These are phyloP conservation scores for Paraconiothyrium sp. DNA, from an alignment of 2,329 filamentous ascomycete genomes.

Conservation along the genomic window DNA sequence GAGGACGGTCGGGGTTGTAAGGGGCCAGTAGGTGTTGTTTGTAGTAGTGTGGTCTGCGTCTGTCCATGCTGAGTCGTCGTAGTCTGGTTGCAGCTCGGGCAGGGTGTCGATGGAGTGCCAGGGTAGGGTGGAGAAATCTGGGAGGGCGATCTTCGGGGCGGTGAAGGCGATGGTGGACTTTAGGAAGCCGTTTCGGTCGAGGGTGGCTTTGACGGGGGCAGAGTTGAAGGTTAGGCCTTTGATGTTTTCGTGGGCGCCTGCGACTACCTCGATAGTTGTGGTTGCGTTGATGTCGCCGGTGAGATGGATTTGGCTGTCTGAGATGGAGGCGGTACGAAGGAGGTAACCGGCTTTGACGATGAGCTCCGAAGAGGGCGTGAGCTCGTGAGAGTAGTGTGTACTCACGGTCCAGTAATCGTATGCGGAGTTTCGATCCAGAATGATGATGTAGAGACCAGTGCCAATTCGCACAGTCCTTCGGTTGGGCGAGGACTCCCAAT, in stretches of 20 bases:
- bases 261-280: constrained; percentile 72
- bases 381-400: constrained; percentile 28
- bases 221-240: constrained; percentile 68
- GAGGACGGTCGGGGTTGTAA: constrained; percentile 58
- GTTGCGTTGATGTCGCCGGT: constrained; percentile 76
- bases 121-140: constrained; percentile 63
- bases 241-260: constrained; percentile 61
- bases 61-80: constrained; percentile 75
- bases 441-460: constrained; percentile 60
- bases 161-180: constrained; percentile 61
- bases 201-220: constrained; percentile 47
- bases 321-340: constrained; percentile 64
- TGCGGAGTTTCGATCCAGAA: constrained; percentile 69
- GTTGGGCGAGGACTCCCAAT: constrained; percentile 63
- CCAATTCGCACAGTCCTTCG: constrained; percentile 60
- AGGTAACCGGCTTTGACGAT: constrained; percentile 71
- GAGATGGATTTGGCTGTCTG: constrained; percentile 66
- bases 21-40: constrained; percentile 59
- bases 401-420: constrained; percentile 73
- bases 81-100: constrained; percentile 69
- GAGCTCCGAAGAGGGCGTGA: constrained; percentile 43
- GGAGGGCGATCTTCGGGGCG: constrained; percentile 62
- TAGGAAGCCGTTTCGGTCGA: constrained; percentile 59
- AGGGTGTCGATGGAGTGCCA: constrained; percentile 77
- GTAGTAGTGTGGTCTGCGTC: constrained; percentile 65